phyloP scores from a whole-genome alignment of 176 grass and related monocot species.

The Oryza punctata region DNA sequence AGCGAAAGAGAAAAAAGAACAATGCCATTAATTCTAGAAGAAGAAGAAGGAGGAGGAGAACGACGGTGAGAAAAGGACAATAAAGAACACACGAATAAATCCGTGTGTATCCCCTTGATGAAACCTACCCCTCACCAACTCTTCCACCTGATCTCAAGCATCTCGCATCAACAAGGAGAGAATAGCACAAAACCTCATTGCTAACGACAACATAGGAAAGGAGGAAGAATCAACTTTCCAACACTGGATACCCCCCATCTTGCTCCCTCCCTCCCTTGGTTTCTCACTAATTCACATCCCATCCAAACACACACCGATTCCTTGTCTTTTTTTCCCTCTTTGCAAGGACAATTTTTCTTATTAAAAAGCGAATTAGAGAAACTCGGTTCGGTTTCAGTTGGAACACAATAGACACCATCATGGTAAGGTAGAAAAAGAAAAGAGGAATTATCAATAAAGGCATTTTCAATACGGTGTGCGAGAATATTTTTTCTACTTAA shows the following conservation, averaged over 20 bases:
- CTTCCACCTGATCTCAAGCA: background rate
- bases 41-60: too few species aligned
- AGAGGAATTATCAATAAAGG: too few species aligned
- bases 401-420: too few species aligned
- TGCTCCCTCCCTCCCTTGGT: background rate
- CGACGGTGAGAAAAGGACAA: background rate
- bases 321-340: too few species aligned
- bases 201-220: background rate
- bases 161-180: background rate
- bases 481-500: too few species aligned
- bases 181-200: background rate
- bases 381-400: too few species aligned
- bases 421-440: background rate
- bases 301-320: background rate
- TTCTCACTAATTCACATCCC: background rate
- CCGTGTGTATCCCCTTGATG: background rate
- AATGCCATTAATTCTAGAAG: background rate
- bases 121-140: conserved; percentile 11
- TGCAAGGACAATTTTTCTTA: too few species aligned
- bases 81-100: background rate
- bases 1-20: background rate
- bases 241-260: background rate
- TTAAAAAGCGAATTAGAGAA: too few species aligned
- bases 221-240: conserved; percentile 30
- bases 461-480: too few species aligned